phyloP scores from a whole-genome alignment of 1,139 yeast species.

The Sugiyamaella paludigena region DNA sequence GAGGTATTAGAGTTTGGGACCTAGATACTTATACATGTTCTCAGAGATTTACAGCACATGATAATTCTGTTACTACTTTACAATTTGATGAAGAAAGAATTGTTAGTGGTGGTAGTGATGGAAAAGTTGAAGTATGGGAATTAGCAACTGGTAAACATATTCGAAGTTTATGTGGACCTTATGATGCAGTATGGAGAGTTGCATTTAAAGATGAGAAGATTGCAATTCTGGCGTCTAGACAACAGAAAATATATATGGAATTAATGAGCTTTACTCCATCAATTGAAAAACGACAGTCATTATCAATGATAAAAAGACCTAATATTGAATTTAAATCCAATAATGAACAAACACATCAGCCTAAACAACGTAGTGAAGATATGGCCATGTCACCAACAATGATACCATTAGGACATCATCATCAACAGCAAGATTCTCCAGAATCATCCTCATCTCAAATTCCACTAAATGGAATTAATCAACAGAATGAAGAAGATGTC shows the following conservation, averaged over 20 bases:
- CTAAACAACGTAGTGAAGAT: conserved; percentile 5
- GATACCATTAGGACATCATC: conserved; percentile 1
- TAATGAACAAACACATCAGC: not conserved
- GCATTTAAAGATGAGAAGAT: conserved; percentile 43
- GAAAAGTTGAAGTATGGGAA: conserved; percentile 92
- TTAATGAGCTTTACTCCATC: conserved; percentile 39
- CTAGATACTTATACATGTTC: conserved; percentile 81
- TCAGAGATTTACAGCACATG: conserved; percentile 83
- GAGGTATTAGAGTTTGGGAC: conserved; percentile 91
- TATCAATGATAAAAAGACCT: not conserved
- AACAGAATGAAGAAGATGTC: conserved; percentile 1
- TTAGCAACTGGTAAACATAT: conserved; percentile 61
- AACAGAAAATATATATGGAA: conserved; percentile 37
- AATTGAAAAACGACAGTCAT: conserved; percentile 19
- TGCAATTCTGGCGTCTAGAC: conserved; percentile 40
- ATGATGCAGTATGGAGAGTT: conserved; percentile 45
- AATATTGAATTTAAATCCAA: conserved; percentile 1
- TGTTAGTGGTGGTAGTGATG: conserved; percentile 87
- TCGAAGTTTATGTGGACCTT: conserved; percentile 39
- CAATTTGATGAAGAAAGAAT: conserved; percentile 83
- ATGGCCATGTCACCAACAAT: conserved; percentile 9
- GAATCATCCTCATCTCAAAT: not conserved
- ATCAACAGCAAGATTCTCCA: no score
- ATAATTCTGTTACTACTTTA: conserved; percentile 79
- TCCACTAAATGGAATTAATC: not conserved